phyloP scores from a whole-genome alignment of 1,284 basidiomycete genomes.

The Irpex lacteus region DNA sequence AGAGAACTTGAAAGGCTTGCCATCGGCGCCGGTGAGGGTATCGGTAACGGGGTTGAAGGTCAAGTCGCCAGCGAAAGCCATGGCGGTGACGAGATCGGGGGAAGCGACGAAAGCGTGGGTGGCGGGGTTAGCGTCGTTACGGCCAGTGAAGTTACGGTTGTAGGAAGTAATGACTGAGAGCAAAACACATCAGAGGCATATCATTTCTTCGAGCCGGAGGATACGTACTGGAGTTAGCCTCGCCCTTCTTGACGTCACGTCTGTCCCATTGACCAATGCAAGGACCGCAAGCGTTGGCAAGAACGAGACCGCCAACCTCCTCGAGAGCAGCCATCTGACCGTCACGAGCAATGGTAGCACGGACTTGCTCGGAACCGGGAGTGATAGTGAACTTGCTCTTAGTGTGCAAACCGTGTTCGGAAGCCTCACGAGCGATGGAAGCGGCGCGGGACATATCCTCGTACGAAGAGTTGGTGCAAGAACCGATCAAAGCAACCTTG shows the following conservation, averaged over 20 bases:
- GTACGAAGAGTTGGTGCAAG: constrained; percentile 99
- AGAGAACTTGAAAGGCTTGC: constrained; percentile 97
- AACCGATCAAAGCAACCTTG: constrained; percentile 97
- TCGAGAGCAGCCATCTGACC: constrained; percentile 91
- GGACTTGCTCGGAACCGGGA: constrained; percentile 97
- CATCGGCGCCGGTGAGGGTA: constrained; percentile 84
- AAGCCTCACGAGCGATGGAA: constrained; percentile 89
- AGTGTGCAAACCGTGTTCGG: constrained; percentile 81
- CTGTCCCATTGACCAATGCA: constrained; percentile 99
- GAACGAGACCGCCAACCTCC: constrained; percentile 86
- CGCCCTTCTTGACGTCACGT: constrained; percentile 94
- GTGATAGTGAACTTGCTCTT: constrained; percentile 98
- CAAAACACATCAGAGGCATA: background rate
- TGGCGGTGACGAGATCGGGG: constrained; percentile 96
- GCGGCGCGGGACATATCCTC: constrained; percentile 99
- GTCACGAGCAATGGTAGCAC: constrained; percentile 96
- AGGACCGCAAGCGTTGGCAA: constrained; percentile 98
- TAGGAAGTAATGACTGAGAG: constrained; percentile 91
- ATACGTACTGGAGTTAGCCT: constrained; percentile 81
- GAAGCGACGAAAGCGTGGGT: constrained; percentile 99
- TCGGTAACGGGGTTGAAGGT: constrained; percentile 98
- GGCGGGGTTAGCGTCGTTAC: constrained; percentile 99
- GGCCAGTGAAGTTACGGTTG: constrained; percentile 99
- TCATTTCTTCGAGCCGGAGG: constrained; percentile 7
- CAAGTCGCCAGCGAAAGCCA: constrained; percentile 92